A percentile compares a stretch with the other conserved stretches of the same genome.
These are phyloP conservation scores for Cryptococcus sp. DNA, from an alignment of 1,284 basidiomycete genomes.

Conservation along the genomic window DNA sequence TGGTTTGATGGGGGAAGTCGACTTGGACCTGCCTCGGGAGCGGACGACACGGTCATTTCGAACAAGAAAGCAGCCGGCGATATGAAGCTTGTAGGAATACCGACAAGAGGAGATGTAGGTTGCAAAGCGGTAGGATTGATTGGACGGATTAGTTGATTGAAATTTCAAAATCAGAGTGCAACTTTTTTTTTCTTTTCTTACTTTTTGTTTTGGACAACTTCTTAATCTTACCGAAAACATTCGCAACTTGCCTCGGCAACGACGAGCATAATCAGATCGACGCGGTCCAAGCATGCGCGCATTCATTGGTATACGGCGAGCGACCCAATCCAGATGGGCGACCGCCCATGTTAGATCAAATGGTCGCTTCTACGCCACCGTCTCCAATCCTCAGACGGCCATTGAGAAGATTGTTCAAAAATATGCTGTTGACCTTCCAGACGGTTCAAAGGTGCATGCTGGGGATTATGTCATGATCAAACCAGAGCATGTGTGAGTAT, in stretches of 20 bases:
- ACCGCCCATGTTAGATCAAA: constrained; percentile 5
- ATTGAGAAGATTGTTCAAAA: constrained; percentile 98
- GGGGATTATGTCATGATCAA: constrained; percentile 99
- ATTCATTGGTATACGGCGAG: constrained; percentile 11
- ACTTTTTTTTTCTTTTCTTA: constrained; percentile 3
- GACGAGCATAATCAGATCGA: background rate
- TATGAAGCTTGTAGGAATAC: background rate
- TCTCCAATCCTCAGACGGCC: constrained; percentile 71
- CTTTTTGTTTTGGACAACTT: background rate
- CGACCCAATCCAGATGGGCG: constrained; percentile 7
- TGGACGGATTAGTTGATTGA: constrained; percentile 13
- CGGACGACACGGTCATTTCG: background rate
- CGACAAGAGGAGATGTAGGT: background rate
- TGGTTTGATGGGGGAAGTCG: background rate
- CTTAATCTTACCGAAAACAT: background rate
- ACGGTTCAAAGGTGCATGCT: constrained; percentile 75
- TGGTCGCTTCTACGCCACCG: constrained; percentile 38
- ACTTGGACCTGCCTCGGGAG: constrained; percentile 15
- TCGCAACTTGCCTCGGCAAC: background rate
- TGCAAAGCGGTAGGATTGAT: constrained; percentile 17
- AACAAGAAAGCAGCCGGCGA: background rate
- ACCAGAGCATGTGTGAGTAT: constrained; percentile 78
- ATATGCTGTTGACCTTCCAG: constrained; percentile 84
- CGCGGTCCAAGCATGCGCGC: constrained; percentile 12
- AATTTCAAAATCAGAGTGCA: constrained; percentile 3